phyloP scores from a whole-genome alignment of 2,329 filamentous ascomycete genomes.

The Ascochyta rabiei region DNA sequence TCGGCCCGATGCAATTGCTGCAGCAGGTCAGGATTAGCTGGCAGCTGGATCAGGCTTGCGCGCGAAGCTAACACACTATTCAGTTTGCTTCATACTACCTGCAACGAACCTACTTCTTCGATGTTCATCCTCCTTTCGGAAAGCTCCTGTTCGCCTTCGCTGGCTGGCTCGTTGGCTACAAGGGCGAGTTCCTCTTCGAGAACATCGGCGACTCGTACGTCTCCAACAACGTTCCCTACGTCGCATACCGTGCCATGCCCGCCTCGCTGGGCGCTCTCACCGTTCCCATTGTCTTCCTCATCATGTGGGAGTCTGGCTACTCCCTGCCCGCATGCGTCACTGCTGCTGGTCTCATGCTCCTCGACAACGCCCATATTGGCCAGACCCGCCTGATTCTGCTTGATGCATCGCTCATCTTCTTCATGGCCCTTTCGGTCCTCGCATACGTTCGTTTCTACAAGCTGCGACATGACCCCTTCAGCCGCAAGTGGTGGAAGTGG shows the following conservation, averaged over 20 bases:
- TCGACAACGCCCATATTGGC: constrained; percentile 97
- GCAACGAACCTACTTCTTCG: constrained; percentile 98
- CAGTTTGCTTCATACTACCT: constrained; percentile 75
- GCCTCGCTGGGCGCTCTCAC: constrained; percentile 91
- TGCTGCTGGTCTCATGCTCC: constrained; percentile 82
- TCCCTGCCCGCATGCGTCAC: constrained; percentile 90
- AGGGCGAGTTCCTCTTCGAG: constrained; percentile 96
- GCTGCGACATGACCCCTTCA: constrained; percentile 84
- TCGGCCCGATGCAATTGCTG: not conserved
- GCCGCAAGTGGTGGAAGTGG: constrained; percentile 99
- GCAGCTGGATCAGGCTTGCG: not conserved
- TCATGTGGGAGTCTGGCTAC: constrained; percentile 99
- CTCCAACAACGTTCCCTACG: constrained; percentile 94
- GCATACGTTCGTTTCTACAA: constrained; percentile 99
- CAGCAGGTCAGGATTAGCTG: not conserved
- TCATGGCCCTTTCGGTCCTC: constrained; percentile 93
- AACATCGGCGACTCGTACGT: constrained; percentile 99
- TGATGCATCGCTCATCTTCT: constrained; percentile 90
- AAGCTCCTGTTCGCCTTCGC: constrained; percentile 97
- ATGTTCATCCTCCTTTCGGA: constrained; percentile 96
- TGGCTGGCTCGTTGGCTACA: constrained; percentile 96
- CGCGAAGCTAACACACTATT: constrained; percentile 24
- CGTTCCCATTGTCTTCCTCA: constrained; percentile 90
- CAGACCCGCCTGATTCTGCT: constrained; percentile 95
- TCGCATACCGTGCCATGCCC: constrained; percentile 92